Conservation (phyloP, 164 flowering plant genomes). For the Umbilicus rupestris region DNA sequence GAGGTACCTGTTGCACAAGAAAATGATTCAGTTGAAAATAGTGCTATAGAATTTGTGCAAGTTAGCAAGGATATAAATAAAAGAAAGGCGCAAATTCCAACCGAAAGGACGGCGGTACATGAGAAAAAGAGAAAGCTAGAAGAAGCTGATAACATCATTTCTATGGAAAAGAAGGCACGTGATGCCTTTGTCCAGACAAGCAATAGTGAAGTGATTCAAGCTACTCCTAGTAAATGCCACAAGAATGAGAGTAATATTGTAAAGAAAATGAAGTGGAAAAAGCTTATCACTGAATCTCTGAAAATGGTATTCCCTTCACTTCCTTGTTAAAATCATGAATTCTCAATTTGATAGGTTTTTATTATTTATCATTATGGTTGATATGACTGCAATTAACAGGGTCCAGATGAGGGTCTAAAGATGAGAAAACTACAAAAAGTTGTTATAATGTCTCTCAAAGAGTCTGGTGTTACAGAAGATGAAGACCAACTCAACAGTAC, state of each 20-base stretch:
- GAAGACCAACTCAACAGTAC: constrained; percentile 25
- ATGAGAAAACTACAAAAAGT: constrained; percentile 49
- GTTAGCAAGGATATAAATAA: constrained; percentile 15
- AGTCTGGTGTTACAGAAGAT: constrained; percentile 41
- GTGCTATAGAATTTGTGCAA: constrained; percentile 14
- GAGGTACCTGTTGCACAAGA: constrained; percentile 29
- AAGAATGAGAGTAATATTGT: constrained; percentile 7
- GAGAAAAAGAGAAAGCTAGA: constrained; percentile 51
- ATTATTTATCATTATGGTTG: no score
- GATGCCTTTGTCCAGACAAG: constrained; percentile 18
- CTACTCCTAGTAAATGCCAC: constrained; percentile 17
- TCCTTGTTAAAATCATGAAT: not conserved
- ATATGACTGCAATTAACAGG: constrained; percentile 26
- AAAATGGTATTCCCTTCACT: constrained; percentile 43
- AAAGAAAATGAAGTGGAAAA: constrained; percentile 77
- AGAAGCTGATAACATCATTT: constrained; percentile 22
- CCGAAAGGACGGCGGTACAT: constrained; percentile 13
- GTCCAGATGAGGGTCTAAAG: constrained; percentile 51
- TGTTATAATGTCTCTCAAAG: constrained; percentile 44
- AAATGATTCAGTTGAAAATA: constrained; percentile 17
- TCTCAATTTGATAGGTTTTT: not conserved
- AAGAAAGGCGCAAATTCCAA: constrained; percentile 19
- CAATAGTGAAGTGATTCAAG: constrained; percentile 46
- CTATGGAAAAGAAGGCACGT: constrained; percentile 15
- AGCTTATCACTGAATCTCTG: constrained; percentile 54